These are phyloP conservation scores for Cladobotryum mycophilum DNA, from an alignment of 2,329 filamentous ascomycete species.

Conservation along the genomic window DNA sequence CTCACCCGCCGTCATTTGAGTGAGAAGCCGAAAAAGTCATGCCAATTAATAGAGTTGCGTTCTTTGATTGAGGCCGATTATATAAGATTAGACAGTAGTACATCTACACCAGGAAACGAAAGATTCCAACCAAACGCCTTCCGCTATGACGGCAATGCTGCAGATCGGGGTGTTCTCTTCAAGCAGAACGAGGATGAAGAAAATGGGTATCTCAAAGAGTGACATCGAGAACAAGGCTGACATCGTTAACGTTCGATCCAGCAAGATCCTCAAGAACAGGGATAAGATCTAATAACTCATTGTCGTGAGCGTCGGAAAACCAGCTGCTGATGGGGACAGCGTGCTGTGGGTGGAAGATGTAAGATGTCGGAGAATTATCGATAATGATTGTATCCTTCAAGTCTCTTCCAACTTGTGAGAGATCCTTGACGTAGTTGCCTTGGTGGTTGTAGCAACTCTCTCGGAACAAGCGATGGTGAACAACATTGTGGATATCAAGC, in stretches of 20 bases:
- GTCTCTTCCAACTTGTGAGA: constrained; percentile 93
- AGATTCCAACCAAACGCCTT: constrained; percentile 47
- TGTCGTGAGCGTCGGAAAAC: constrained; percentile 99
- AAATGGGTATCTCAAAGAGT: constrained; percentile 49
- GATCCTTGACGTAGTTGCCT: constrained; percentile 98
- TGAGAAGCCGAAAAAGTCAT: not conserved
- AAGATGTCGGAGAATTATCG: constrained; percentile 97
- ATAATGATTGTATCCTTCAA: constrained; percentile 98
- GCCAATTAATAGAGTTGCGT: constrained; percentile 5
- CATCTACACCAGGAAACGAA: constrained; percentile 45
- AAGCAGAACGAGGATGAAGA: constrained; percentile 27
- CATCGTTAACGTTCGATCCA: constrained; percentile 80
- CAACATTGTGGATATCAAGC: constrained; percentile 92
- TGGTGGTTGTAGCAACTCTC: constrained; percentile 99
- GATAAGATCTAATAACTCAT: constrained; percentile 94
- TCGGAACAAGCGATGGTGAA: constrained; percentile 92
- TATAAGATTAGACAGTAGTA: constrained; percentile 49
- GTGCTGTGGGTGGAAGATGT: constrained; percentile 99
- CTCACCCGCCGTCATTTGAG: constrained; percentile 8
- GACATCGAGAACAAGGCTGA: constrained; percentile 96
- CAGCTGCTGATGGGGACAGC: constrained; percentile 99
- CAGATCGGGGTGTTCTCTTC: constrained; percentile 28
- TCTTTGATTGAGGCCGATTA: constrained; percentile 24
- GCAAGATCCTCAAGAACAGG: constrained; percentile 97
- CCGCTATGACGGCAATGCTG: constrained; percentile 44